These are phyloP conservation scores for Mucor saturninus DNA, from an alignment of 371 early-diverging fungal genomes.

Conservation along the genomic window DNA sequence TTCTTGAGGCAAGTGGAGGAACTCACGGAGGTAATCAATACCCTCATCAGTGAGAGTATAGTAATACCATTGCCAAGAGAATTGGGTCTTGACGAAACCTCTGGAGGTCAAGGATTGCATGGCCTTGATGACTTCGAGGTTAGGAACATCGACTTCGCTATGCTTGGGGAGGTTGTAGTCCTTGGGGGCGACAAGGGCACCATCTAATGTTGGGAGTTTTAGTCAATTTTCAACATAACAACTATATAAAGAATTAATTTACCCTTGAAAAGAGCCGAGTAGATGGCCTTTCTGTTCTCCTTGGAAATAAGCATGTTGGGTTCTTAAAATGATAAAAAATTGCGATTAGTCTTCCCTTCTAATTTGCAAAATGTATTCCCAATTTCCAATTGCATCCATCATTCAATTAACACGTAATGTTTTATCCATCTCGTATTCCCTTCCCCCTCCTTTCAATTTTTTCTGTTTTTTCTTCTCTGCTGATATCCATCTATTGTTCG, in stretches of 20 bases:
- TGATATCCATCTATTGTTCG: background rate
- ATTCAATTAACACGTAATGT: too few species aligned
- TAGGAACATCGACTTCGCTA: conserved; percentile 94
- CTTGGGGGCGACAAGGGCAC: conserved; percentile 98
- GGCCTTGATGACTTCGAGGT: conserved; percentile 99
- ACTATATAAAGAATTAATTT: conserved; percentile 16
- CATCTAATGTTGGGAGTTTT: conserved; percentile 64
- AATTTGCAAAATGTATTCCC: background rate
- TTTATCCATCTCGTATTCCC: too few species aligned
- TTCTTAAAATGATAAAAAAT: conserved; percentile 10
- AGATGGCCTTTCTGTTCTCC: conserved; percentile 94
- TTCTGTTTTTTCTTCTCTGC: background rate
- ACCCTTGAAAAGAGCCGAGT: conserved; percentile 92
- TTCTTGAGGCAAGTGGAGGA: conserved; percentile 95
- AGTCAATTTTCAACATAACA: background rate
- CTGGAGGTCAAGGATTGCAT: conserved; percentile 96
- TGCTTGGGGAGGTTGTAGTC: conserved; percentile 97
- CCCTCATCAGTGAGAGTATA: conserved; percentile 98
- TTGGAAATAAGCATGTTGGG: conserved; percentile 94
- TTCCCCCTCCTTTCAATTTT: too few species aligned
- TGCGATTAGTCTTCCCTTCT: background rate
- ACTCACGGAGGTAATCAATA: conserved; percentile 97
- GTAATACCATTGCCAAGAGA: conserved; percentile 99
- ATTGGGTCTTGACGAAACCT: conserved; percentile 94
- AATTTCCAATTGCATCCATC: too few species aligned